These are phyloP conservation scores for Nothopassalora personata DNA, from an alignment of 2,329 filamentous ascomycete species.

Conservation along the genomic window DNA sequence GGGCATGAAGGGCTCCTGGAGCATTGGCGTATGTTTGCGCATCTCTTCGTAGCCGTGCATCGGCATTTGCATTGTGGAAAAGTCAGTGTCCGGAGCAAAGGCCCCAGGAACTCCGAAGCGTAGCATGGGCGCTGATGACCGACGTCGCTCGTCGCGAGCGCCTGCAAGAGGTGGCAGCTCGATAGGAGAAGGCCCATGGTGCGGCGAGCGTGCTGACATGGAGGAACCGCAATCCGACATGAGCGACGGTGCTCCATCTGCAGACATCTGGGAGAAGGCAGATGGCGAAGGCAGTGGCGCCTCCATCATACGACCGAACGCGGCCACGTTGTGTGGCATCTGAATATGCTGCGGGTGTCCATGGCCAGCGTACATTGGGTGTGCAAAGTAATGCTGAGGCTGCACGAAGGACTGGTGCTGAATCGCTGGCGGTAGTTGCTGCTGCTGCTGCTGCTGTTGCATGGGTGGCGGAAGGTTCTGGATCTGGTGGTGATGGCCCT, in stretches of 20 bases:
- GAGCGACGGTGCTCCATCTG: slow-evolving; percentile 61
- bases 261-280: slow-evolving; percentile 58
- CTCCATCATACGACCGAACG: slow-evolving; percentile 39
- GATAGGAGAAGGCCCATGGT: slow-evolving; percentile 41
- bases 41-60: slow-evolving; percentile 28
- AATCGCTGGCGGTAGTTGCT: slow-evolving; percentile 24
- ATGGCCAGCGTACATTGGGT: slow-evolving; percentile 20
- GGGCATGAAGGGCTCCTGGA: slow-evolving; percentile 33
- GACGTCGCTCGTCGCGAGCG: slow-evolving; percentile 27
- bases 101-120: slow-evolving; percentile 33
- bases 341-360: slow-evolving; percentile 25
- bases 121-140: slow-evolving; percentile 31
- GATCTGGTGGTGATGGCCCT: slow-evolving; percentile 19
- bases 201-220: slow-evolving; percentile 42
- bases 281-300: slow-evolving; percentile 59
- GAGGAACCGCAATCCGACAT: slow-evolving; percentile 58
- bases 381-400: slow-evolving; percentile 23
- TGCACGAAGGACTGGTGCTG: slow-evolving; percentile 17
- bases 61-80: slow-evolving; percentile 27
- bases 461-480: slow-evolving; percentile 20
- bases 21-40: slow-evolving; percentile 28
- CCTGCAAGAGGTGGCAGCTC: slow-evolving; percentile 39
- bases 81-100: slow-evolving; percentile 30
- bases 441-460: slow-evolving; percentile 26
- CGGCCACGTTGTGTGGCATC: slow-evolving; percentile 28